Percentiles rank a stretch among this genome's conserved stretches.
These are phyloP conservation scores for Dacryopinax primogenitus DNA, from an alignment of 768 basidiomycete species.

Conservation along the genomic window DNA sequence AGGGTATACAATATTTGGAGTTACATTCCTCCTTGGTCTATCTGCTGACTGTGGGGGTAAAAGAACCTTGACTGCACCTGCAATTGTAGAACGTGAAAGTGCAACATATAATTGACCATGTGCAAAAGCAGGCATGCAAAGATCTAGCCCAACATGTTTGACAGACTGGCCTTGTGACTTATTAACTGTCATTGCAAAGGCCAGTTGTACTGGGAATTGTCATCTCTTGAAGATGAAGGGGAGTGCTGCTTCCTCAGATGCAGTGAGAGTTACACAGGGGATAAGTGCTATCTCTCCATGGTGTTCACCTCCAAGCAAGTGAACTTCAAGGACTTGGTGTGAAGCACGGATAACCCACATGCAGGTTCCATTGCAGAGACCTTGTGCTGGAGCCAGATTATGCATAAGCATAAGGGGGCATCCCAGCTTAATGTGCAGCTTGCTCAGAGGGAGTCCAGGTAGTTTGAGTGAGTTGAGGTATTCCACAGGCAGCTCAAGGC, in stretches of 20 bases:
- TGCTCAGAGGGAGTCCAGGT: constrained; percentile 32
- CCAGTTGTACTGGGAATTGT: constrained; percentile 36
- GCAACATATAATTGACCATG: constrained; percentile 39
- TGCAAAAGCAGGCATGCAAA: constrained; percentile 28
- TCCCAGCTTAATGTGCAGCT: constrained; percentile 24
- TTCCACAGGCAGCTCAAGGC: constrained; percentile 25
- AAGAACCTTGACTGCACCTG: constrained; percentile 23
- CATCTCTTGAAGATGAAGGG: constrained; percentile 23
- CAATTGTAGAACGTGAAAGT: constrained; percentile 29
- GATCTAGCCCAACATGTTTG: constrained; percentile 32
- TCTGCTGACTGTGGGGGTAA: constrained; percentile 15
- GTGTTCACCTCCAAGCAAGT: constrained; percentile 10
- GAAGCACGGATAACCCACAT: constrained; percentile 10
- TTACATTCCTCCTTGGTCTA: constrained; percentile 11
- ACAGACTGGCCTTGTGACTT: constrained; percentile 40
- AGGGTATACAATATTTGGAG: constrained; percentile 26
- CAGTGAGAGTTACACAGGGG: constrained; percentile 9
- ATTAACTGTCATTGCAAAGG: constrained; percentile 40
- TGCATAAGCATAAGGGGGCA: constrained; percentile 30
- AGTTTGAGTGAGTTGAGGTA: constrained; percentile 31
- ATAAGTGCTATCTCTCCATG: constrained; percentile 2
- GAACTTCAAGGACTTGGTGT: constrained; percentile 9
- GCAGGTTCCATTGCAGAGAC: constrained; percentile 33
- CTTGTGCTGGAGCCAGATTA: constrained; percentile 24
- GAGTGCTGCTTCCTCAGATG: background rate